Evolutionary conservation across 306 rosid species (phyloP), one percentile per base, ranked within the genome.

Genomic region (Rosa rugosa): DNA sequence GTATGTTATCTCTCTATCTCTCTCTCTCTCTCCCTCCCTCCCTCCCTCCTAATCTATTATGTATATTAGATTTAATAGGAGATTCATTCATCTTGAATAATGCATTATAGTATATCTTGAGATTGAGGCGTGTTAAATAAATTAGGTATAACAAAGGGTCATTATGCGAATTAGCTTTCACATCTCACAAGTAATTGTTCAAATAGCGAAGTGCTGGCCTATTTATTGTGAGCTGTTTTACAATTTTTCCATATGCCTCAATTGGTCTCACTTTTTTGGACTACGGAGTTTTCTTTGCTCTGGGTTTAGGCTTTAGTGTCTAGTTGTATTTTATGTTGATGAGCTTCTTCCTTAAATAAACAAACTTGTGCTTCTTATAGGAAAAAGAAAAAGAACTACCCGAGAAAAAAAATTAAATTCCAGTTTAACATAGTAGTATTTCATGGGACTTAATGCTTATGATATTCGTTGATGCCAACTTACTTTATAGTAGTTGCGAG

Each of bases 1-100:
- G 99, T 95, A 76, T 67, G 18, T 63, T 71, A 70, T 57, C 40
- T 23, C 74, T 72, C 59, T 65, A 5, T 45, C 56, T 59, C 64
- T 54, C 42, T 45, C 74, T 38, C 72, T n/a, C n/a, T n/a, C n/a
- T 31, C 36, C 36, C 36, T 31, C 36, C 36, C 36, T 31, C 36
- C 36, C 36, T 31, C 36, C 36, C 36, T 31, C 36, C 36, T 2
- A 27, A 27, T 31, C 36, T 2, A 31, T 31, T 31, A 31, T 31
- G 36, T 31, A 31, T 31, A 31, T 31, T 31, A 31, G 36, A 31
- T 31, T 31, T 31, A 31, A 31, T 53, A 14, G 64, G 31, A 51
- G 47, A 34, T 51, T 51, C 10, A 31, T 50, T 72, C 63, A 11
- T 72, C 20, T 34, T 45, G 34, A 69, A 42, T 11, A 18, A 31